Evolutionary conservation across 768 basidiomycete genomes (phyloP).

Genomic region (Rhodosporidiobolus sp.): DNA sequence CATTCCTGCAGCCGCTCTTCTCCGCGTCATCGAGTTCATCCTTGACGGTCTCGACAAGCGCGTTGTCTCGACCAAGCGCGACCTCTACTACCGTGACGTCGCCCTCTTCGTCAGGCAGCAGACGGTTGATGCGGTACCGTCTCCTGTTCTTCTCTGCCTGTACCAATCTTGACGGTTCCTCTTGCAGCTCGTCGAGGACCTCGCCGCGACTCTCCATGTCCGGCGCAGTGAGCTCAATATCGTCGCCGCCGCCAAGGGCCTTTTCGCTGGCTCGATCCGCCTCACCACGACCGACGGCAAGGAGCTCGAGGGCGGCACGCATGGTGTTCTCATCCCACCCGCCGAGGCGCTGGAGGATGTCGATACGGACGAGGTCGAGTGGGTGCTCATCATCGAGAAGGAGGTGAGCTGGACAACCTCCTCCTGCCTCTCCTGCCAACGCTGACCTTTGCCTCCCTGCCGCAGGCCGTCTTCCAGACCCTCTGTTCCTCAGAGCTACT

Average conservation of each 20-base stretch:
- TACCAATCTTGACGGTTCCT: neutral
- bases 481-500: slow-evolving; percentile 59
- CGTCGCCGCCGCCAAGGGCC: slow-evolving; percentile 84
- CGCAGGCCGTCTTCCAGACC: slow-evolving; percentile 89
- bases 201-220: slow-evolving; percentile 75
- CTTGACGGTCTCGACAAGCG: slow-evolving; percentile 63
- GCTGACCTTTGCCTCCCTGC: neutral
- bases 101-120: slow-evolving; percentile 69
- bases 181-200: slow-evolving; percentile 75
- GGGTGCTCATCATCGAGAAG: slow-evolving; percentile 90
- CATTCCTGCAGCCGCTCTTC: slow-evolving; percentile 60
- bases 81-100: slow-evolving; percentile 85
- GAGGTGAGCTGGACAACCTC: slow-evolving; percentile 58
- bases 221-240: slow-evolving; percentile 75
- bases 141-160: neutral
- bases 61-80: slow-evolving; percentile 70
- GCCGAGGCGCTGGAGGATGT: slow-evolving; percentile 68
- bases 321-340: slow-evolving; percentile 76
- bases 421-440: neutral
- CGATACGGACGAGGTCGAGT: slow-evolving; percentile 58
- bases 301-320: neutral
- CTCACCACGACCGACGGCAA: slow-evolving; percentile 49
- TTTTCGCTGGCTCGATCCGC: slow-evolving; percentile 67
- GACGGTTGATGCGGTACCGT: slow-evolving; percentile 69
- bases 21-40: slow-evolving; percentile 64